These are phyloP conservation scores for Anaeramoeba flamelloides DNA, from an alignment of 78 protist genomes.

Conservation along the genomic window DNA sequence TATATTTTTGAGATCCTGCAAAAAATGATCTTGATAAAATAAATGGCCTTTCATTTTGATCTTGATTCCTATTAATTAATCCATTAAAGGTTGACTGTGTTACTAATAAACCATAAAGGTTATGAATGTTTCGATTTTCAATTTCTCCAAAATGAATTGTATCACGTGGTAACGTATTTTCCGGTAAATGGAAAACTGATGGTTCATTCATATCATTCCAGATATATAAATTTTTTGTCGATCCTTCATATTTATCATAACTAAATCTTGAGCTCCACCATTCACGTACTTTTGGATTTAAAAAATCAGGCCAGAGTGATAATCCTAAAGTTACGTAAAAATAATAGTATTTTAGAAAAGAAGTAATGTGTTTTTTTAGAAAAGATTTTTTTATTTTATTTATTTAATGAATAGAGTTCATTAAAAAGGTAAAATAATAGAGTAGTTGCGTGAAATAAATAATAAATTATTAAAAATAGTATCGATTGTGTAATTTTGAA, in stretches of 20 bases:
- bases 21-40: slow-evolving; percentile 87
- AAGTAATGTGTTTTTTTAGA: too few species aligned
- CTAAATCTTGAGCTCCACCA: slow-evolving; percentile 72
- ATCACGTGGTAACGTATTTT: slow-evolving; percentile 82
- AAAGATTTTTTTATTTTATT: too few species aligned
- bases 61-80: too few species aligned
- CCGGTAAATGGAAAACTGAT: slow-evolving; percentile 89
- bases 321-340: too few species aligned
- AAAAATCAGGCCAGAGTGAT: slow-evolving; percentile 73
- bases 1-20: slow-evolving; percentile 76
- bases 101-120: slow-evolving; percentile 75
- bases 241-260: slow-evolving; percentile 22
- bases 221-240: slow-evolving; percentile 52
- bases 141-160: slow-evolving; percentile 36
- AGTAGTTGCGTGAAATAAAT: too few species aligned
- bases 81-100: slow-evolving; percentile 38
- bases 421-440: too few species aligned
- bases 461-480: too few species aligned
- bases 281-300: slow-evolving; percentile 42
- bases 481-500: too few species aligned
- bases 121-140: slow-evolving; percentile 89
- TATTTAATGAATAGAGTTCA: too few species aligned
- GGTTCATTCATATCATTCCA: slow-evolving; percentile 99
- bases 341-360: too few species aligned
- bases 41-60: slow-evolving; percentile 85